Evolutionary conservation across 164 flowering plant genomes (phyloP).

Genomic region (Sextonia rubra): DNA sequence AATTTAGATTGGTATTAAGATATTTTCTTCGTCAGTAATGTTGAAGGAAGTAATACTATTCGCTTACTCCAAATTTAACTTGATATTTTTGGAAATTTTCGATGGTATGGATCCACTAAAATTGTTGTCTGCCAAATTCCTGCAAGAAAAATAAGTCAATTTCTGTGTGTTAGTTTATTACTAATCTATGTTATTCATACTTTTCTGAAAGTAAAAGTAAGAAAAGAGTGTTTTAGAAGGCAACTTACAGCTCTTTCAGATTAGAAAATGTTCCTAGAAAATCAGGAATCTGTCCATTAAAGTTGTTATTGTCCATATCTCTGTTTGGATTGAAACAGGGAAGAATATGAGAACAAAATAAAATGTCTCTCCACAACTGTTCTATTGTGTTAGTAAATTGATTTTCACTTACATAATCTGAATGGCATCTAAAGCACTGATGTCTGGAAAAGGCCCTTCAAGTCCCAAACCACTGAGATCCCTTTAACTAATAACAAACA

Average conservation of each 20-base stretch:
- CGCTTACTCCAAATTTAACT: conserved; percentile 21
- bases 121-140: conserved; percentile 27
- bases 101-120: conserved; percentile 24
- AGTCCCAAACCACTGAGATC: conserved; percentile 26
- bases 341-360: not conserved
- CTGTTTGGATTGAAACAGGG: conserved; percentile 11
- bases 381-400: not conserved
- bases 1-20: no score
- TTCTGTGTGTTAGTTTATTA: not conserved
- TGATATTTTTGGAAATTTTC: conserved; percentile 16
- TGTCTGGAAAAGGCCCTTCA: conserved; percentile 36
- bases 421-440: conserved; percentile 41
- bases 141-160: not conserved
- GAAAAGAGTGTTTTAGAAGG: not conserved
- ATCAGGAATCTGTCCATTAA: conserved; percentile 23
- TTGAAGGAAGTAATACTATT: not conserved
- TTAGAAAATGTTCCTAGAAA: conserved; percentile 26
- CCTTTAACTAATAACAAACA: conserved; percentile 15
- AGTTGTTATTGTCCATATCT: conserved; percentile 26
- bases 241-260: conserved; percentile 26
- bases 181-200: no score
- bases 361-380: not conserved
- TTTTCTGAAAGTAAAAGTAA: not conserved
- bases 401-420: conserved; percentile 30
- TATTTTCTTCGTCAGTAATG: not conserved